phyloP scores from a whole-genome alignment of 805 yeast genomes.

The Starmera quercuum region DNA sequence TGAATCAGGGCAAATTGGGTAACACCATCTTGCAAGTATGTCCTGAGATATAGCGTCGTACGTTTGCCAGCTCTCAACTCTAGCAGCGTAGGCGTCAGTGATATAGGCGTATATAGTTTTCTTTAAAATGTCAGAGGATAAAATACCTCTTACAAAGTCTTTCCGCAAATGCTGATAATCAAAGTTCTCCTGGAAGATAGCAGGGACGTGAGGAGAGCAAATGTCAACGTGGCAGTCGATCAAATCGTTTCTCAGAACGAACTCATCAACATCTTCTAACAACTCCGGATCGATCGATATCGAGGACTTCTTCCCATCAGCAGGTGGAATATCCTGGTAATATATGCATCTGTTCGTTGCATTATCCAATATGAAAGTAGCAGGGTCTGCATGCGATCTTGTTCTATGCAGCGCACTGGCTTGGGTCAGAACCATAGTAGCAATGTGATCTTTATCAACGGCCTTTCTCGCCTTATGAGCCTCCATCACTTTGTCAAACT shows the following conservation, averaged over 20 bases:
- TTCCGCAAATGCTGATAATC: constrained; percentile 83
- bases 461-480: constrained; percentile 67
- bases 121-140: constrained; percentile 82
- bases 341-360: constrained; percentile 70
- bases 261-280: constrained; percentile 63
- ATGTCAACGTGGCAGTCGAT: constrained; percentile 96
- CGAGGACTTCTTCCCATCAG: constrained; percentile 33
- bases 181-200: constrained; percentile 91
- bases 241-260: constrained; percentile 80
- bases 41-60: constrained; percentile 90
- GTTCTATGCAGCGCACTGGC: constrained; percentile 83
- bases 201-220: constrained; percentile 91
- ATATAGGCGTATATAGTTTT: constrained; percentile 88
- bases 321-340: constrained; percentile 68
- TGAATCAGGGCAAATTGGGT: constrained; percentile 85
- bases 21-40: constrained; percentile 84
- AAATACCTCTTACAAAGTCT: constrained; percentile 86
- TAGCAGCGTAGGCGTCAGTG: constrained; percentile 73
- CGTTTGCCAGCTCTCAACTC: constrained; percentile 94
- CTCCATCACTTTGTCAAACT: constrained; percentile 63
- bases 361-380: constrained; percentile 75
- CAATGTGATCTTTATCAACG: constrained; percentile 82
- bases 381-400: constrained; percentile 73
- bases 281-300: constrained; percentile 79
- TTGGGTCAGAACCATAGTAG: constrained; percentile 86